Percentiles rank a stretch among this genome's conserved stretches.
These are phyloP conservation scores for Cyberlindnera xylosilytica DNA, from an alignment of 805 yeast species.

Conservation along the genomic window DNA sequence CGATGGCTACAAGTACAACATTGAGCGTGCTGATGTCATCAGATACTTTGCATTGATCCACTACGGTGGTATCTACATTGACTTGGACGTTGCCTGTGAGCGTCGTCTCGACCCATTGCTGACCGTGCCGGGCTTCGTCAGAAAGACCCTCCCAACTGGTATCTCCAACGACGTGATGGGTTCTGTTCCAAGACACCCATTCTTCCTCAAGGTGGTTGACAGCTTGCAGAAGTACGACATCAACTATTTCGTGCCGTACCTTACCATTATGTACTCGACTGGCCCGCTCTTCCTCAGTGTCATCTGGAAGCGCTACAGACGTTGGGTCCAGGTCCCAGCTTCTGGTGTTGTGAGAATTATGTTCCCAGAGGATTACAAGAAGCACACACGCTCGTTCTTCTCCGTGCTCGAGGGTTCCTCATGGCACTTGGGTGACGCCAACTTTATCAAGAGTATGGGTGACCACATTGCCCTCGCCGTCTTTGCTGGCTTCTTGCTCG, in stretches of 20 bases:
- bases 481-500: constrained; percentile 63
- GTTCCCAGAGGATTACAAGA: constrained; percentile 71
- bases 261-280: constrained; percentile 90
- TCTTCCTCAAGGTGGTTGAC: constrained; percentile 68
- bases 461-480: constrained; percentile 73
- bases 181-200: constrained; percentile 80
- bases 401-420: constrained; percentile 79
- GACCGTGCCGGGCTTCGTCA: constrained; percentile 78
- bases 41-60: constrained; percentile 80
- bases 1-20: constrained; percentile 75
- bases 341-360: constrained; percentile 65
- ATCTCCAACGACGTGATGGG: constrained; percentile 94
- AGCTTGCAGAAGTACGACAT: constrained; percentile 57
- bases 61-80: constrained; percentile 89
- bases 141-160: constrained; percentile 88
- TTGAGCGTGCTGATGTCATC: constrained; percentile 87
- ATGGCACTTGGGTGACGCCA: constrained; percentile 91
- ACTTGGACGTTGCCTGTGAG: constrained; percentile 85
- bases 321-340: constrained; percentile 66
- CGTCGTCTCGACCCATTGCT: constrained; percentile 77
- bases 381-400: constrained; percentile 61
- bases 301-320: constrained; percentile 81
- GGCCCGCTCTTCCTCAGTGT: constrained; percentile 88
- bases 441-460: constrained; percentile 68
- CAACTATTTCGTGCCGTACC: constrained; percentile 82